Conservation (phyloP, 2,329 filamentous ascomycete species). For the Neopestalotiopsis sp. region DNA sequence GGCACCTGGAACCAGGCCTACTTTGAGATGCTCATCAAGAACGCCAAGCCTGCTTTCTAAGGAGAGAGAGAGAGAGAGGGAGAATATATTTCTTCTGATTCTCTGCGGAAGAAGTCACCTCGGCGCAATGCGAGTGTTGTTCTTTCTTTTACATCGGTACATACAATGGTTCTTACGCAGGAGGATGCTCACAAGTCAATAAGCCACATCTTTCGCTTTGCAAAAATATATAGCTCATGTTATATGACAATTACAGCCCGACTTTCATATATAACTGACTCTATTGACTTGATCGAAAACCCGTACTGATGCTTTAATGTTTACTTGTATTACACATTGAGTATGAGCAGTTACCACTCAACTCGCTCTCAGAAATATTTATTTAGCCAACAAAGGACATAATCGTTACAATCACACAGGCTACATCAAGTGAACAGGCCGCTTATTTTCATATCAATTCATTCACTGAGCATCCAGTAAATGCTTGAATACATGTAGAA, state of each 20-base stretch:
- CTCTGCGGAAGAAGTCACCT: not conserved
- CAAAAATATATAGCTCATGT: conserved; percentile 1
- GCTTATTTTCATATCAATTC: too few relatives aligned
- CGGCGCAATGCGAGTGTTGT: not conserved
- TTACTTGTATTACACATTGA: too few relatives aligned
- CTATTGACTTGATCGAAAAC: not conserved
- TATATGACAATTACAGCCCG: not conserved
- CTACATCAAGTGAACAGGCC: too few relatives aligned
- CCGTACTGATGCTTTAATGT: too few relatives aligned
- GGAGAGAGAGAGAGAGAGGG: too few relatives aligned
- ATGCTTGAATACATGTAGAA: too few relatives aligned
- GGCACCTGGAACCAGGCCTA: conserved; percentile 69
- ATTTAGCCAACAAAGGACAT: too few relatives aligned
- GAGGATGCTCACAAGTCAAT: not conserved
- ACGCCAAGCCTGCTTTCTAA: conserved; percentile 54
- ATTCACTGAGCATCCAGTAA: too few relatives aligned
- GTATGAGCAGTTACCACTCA: too few relatives aligned
- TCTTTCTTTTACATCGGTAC: not conserved
- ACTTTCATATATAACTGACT: not conserved
- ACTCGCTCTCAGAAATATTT: too few relatives aligned
- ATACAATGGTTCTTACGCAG: not conserved
- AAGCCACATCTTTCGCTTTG: not conserved
- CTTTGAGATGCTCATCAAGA: conserved; percentile 58
- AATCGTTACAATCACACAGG: too few relatives aligned
- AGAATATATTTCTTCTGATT: too few relatives aligned